A percentile compares a stretch with the other conserved stretches of the same genome.
Conservation (phyloP, 1,284 basidiomycete species). For the Cryptococcus sp. region DNA sequence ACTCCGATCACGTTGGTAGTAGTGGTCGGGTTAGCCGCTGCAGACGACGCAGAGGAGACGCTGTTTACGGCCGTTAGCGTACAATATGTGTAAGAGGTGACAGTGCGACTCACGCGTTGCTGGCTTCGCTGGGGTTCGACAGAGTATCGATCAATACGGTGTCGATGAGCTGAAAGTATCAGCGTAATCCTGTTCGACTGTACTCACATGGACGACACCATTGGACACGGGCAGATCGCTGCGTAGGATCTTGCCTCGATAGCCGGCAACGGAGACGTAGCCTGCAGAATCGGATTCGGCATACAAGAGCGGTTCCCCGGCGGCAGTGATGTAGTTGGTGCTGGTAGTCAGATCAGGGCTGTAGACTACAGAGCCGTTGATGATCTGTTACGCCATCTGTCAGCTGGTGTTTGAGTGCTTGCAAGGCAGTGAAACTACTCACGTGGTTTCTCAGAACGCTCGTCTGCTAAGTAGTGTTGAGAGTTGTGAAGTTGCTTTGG, state of each 20-base stretch:
- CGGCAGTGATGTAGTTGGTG: constrained; percentile 41
- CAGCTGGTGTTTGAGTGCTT: not conserved
- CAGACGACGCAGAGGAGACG: constrained; percentile 10
- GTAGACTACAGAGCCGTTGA: constrained; percentile 46
- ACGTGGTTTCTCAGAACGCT: constrained; percentile 42
- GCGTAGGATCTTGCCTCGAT: constrained; percentile 31
- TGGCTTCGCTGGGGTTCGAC: constrained; percentile 9
- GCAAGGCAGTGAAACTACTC: constrained; percentile 2
- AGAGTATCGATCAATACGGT: constrained; percentile 16
- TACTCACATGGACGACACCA: constrained; percentile 34
- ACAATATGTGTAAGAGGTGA: not conserved
- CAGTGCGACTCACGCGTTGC: constrained; percentile 16
- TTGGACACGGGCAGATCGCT: constrained; percentile 37
- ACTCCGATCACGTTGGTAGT: constrained; percentile 14
- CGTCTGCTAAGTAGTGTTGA: constrained; percentile 9
- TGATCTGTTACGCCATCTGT: constrained; percentile 18
- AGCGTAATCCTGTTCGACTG: not conserved
- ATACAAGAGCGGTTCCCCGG: constrained; percentile 47
- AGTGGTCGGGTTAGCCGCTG: constrained; percentile 6
- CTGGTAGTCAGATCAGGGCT: constrained; percentile 34
- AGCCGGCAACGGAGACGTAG: constrained; percentile 41
- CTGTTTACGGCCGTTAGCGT: not conserved
- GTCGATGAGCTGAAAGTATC: constrained; percentile 21
- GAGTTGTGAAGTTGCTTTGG: constrained; percentile 15
- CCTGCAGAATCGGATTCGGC: constrained; percentile 35